A percentile compares a stretch with the other conserved stretches of the same genome.
Evolutionary conservation across 352 stramenopile species (phyloP).

Genomic region (Phytopythium aichiense): DNA sequence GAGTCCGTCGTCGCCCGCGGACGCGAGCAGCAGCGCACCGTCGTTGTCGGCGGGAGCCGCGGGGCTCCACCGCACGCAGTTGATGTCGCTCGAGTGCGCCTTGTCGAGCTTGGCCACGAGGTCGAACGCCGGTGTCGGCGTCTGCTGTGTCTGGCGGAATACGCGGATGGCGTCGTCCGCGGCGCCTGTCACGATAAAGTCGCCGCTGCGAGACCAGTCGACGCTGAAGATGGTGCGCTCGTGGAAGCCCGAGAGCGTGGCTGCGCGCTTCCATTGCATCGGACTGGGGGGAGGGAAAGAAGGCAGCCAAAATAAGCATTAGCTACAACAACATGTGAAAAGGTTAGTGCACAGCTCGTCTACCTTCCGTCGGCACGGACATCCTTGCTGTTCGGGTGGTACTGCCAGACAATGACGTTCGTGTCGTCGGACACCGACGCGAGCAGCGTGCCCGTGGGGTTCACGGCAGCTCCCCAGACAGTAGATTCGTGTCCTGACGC

Average conservation of each 20-base stretch:
- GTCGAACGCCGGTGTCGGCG: conserved; percentile 37
- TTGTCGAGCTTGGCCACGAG: conserved; percentile 57
- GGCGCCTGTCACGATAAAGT: conserved; percentile 86
- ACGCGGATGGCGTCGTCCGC: conserved; percentile 91
- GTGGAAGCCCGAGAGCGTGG: conserved; percentile 83
- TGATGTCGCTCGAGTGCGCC: conserved; percentile 70
- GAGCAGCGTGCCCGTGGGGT: conserved; percentile 73
- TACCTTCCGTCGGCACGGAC: conserved; percentile 44
- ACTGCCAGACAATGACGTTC: conserved; percentile 91
- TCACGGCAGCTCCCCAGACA: conserved; percentile 91
- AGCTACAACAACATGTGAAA: neutral
- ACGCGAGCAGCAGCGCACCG: conserved; percentile 52
- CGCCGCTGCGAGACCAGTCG: conserved; percentile 88
- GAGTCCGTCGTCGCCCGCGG: conserved; percentile 52
- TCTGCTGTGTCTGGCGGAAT: conserved; percentile 55
- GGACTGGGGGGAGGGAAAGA: conserved; percentile 10
- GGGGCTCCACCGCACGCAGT: conserved; percentile 79
- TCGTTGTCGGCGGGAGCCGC: conserved; percentile 15
- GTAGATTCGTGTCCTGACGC: conserved; percentile 85
- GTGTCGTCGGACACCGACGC: conserved; percentile 91
- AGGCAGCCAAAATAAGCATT: neutral
- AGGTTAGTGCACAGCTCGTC: neutral
- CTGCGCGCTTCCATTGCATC: conserved; percentile 83
- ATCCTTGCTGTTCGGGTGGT: conserved; percentile 57
- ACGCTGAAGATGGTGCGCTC: conserved; percentile 90